Percentiles rank a stretch among this genome's conserved stretches.
These are phyloP conservation scores for Aspergillus melleus DNA, from an alignment of 2,329 filamentous ascomycete species.

Conservation along the genomic window DNA sequence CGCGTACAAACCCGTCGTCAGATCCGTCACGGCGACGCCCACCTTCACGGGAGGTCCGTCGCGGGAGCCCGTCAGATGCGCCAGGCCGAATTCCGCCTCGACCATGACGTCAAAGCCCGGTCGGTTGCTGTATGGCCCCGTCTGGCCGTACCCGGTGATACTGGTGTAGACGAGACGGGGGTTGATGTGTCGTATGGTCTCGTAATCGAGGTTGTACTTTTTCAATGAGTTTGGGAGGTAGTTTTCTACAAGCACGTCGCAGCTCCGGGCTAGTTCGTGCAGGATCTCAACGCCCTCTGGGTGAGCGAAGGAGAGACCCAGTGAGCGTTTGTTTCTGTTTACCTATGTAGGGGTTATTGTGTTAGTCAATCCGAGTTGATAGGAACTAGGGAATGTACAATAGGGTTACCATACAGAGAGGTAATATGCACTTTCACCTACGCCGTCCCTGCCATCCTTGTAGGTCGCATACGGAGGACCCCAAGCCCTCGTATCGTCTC, in stretches of 20 bases:
- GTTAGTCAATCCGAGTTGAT: conserved; percentile 11
- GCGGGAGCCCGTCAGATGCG: conserved; percentile 93
- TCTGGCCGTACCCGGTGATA: conserved; percentile 96
- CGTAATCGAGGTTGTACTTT: conserved; percentile 90
- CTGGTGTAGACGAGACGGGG: conserved; percentile 88
- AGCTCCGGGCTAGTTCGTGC: conserved; percentile 77
- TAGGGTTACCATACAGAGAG: conserved; percentile 62
- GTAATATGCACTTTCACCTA: conserved; percentile 94
- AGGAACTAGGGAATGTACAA: background rate
- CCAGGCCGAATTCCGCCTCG: conserved; percentile 94
- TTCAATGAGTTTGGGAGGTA: conserved; percentile 86
- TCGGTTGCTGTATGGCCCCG: conserved; percentile 79
- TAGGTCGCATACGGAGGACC: conserved; percentile 90
- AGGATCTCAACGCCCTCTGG: conserved; percentile 79
- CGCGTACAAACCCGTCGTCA: conserved; percentile 93
- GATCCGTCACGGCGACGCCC: conserved; percentile 91
- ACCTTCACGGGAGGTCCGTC: conserved; percentile 95
- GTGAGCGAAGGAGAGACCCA: conserved; percentile 88
- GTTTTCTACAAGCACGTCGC: conserved; percentile 94
- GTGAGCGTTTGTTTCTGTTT: conserved; percentile 94
- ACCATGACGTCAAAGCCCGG: conserved; percentile 99
- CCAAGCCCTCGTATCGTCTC: conserved; percentile 95
- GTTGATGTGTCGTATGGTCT: conserved; percentile 76
- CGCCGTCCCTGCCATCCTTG: conserved; percentile 55
- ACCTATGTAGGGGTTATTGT: conserved; percentile 55